A percentile compares a stretch with the other conserved stretches of the same genome.
phyloP scores from a whole-genome alignment of 2,329 filamentous ascomycete genomes.

The Alternaria sp. region DNA sequence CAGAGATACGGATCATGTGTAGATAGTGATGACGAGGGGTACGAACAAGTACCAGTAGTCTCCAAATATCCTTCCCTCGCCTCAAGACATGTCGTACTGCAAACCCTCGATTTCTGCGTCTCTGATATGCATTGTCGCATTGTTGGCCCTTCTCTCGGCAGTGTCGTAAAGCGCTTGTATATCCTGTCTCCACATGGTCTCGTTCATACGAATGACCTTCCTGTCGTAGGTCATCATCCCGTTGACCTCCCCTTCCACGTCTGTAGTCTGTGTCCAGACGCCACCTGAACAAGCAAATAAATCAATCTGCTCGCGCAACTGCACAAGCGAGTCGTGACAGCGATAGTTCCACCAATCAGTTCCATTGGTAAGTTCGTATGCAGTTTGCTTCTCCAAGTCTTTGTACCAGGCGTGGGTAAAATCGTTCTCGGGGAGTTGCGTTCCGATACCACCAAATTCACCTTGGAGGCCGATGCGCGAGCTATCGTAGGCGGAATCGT shows the following conservation, averaged over 20 bases:
- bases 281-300: constrained; percentile 70
- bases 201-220: constrained; percentile 65
- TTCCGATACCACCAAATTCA: constrained; percentile 74
- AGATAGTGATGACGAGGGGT: not conserved
- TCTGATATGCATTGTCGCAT: constrained; percentile 4
- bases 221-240: constrained; percentile 75
- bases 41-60: not conserved
- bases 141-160: constrained; percentile 24
- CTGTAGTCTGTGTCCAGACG: constrained; percentile 77
- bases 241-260: constrained; percentile 78
- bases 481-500: constrained; percentile 61
- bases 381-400: constrained; percentile 65
- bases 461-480: constrained; percentile 72
- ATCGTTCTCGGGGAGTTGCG: constrained; percentile 62
- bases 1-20: too few species aligned
- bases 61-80: not conserved
- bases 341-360: constrained; percentile 73
- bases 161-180: constrained; percentile 68
- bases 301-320: constrained; percentile 61
- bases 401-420: constrained; percentile 71
- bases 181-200: constrained; percentile 66
- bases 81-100: constrained; percentile 9
- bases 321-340: constrained; percentile 60
- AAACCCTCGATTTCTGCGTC: not conserved
- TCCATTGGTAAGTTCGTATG: constrained; percentile 70